phyloP scores from a whole-genome alignment of 179 eudicot genomes.

The Gypsophila paniculata region DNA sequence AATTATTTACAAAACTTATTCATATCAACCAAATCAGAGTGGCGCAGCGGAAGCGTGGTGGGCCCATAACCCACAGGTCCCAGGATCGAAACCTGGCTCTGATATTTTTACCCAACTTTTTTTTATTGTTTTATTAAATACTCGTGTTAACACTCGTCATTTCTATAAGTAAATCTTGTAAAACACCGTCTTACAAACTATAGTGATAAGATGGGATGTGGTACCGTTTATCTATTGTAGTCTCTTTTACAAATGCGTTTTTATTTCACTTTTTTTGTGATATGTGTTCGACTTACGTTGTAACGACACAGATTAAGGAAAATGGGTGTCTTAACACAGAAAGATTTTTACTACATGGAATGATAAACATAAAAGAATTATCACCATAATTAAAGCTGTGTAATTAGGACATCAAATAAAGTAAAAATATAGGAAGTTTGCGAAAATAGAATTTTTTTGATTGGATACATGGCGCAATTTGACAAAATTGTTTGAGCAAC shows the following conservation, averaged over 20 bases:
- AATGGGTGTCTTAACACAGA: no score
- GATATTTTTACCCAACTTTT: background rate
- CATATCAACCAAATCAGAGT: background rate
- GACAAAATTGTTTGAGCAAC: background rate
- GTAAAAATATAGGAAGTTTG: background rate
- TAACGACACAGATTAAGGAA: no score
- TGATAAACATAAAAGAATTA: no score
- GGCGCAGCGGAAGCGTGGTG: constrained; percentile 18
- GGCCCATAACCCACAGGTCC: constrained; percentile 17
- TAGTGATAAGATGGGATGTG: no score
- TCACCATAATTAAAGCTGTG: background rate
- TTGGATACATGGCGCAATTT: background rate
- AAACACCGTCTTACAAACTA: no score
- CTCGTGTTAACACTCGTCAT: no score
- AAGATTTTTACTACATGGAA: background rate
- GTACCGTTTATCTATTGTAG: no score
- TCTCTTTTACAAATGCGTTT: no score
- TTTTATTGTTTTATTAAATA: no score
- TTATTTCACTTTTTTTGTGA: background rate
- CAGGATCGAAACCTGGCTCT: constrained; percentile 11
- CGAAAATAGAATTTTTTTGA: background rate
- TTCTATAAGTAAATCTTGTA: no score
- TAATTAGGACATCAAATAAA: background rate
- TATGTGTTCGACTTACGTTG: no score
- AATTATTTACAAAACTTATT: background rate